Conservation (phyloP, 1,284 basidiomycete species). For the Ustilago curta region DNA sequence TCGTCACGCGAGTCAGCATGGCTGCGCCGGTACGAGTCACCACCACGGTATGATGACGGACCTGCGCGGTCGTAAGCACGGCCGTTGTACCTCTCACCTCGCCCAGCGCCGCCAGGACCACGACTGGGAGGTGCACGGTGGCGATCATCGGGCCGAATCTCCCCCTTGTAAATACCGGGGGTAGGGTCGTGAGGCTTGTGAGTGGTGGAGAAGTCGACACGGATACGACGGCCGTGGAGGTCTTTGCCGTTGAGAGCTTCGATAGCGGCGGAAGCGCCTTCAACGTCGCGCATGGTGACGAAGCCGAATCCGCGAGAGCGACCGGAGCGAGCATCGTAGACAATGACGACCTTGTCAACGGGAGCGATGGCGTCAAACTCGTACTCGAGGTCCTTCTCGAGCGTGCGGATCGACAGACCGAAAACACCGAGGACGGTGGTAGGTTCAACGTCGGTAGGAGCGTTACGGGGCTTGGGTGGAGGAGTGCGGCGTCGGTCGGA, state of each 20-base stretch:
- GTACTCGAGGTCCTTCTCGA: conserved; percentile 91
- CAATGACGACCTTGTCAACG: conserved; percentile 91
- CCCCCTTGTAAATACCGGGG: conserved; percentile 84
- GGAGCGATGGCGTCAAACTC: conserved; percentile 89
- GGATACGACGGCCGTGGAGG: conserved; percentile 92
- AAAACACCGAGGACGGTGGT: conserved; percentile 94
- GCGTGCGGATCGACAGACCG: conserved; percentile 92
- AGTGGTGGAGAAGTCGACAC: conserved; percentile 96
- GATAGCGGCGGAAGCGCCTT: conserved; percentile 88
- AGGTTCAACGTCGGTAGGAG: conserved; percentile 75
- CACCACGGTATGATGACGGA: conserved; percentile 32
- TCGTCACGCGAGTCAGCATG: conserved; percentile 50
- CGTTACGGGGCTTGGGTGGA: conserved; percentile 39
- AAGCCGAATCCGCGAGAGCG: conserved; percentile 98
- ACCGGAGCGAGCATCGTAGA: conserved; percentile 98
- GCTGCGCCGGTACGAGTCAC: conserved; percentile 39
- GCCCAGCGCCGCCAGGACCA: conserved; percentile 7
- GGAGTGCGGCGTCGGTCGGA: conserved; percentile 41
- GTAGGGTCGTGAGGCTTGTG: conserved; percentile 92
- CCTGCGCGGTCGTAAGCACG: conserved; percentile 36
- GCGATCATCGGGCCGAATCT: conserved; percentile 61
- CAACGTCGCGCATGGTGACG: conserved; percentile 87
- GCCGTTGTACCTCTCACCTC: conserved; percentile 34
- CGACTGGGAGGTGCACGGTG: conserved; percentile 19
- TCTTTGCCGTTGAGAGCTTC: conserved; percentile 94